Evolutionary conservation across 1,284 basidiomycete genomes (phyloP), one percentile per base, ranked within the genome.

Genomic region (Laetiporus sulphureus): DNA sequence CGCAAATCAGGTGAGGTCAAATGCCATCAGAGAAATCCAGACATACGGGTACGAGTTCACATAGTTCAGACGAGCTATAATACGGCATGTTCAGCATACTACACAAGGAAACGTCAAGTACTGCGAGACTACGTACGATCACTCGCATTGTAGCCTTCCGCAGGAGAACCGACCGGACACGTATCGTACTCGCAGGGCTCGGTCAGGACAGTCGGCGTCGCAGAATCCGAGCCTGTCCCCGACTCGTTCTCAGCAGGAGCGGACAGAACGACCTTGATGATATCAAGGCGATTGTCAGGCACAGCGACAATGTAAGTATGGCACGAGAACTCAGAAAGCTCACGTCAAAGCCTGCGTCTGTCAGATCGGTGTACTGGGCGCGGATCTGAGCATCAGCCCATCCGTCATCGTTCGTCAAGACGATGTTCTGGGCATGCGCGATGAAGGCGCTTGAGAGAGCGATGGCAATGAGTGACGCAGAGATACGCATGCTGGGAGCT

Each of bases 111-210:
- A n/a, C n/a, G n/a, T n/a, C n/a, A n/a, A n/a, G n/a, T n/a, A n/a
- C n/a, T n/a, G n/a, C n/a, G n/a, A n/a, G n/a, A n/a, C n/a, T n/a
- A 61, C 71, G 52, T 43, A 72, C 69, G 51, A 50, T 74, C 64
- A 16, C 54, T 63, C 1, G 62, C 51, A 36, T 75, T 64, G 33
- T 55, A 62, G 0, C 72, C 73, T 10, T 58, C 57, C 0, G 72
- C 60, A 3, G 72, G 70, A 7, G 67, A 66, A 1, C 66, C 66
- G 12, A 53, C 48, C 0, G 68, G 65, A 38, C 68, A 69, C 5
- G 63, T 60, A 37, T 65, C 46, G 42, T 65, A 70, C 42, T 70
- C 60, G 47, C 68, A 69, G 5, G 67, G 62, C 22, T 52, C 45
- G 11, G 48, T 56, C 20, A 67, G 52, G 11, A 53, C 31, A 10